Conservation (phyloP, 768 basidiomycete genomes). For the Polyporus arcularius region DNA sequence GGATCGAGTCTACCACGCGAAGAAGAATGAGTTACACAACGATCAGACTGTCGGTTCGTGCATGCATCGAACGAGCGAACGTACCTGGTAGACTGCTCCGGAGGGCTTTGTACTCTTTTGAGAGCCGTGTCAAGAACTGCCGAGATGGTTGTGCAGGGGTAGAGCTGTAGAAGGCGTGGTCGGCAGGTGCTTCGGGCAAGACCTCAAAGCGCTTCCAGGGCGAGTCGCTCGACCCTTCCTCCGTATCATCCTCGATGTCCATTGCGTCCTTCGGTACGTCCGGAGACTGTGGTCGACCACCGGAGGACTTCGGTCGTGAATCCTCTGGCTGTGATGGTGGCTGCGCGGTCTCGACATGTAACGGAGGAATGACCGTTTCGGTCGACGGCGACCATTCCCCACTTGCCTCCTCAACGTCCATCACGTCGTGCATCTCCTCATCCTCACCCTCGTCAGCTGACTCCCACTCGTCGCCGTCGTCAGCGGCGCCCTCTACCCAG, state of each 20-base stretch:
- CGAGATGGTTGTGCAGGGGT: slow-evolving; percentile 66
- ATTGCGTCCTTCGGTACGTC: slow-evolving; percentile 34
- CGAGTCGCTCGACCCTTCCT: slow-evolving; percentile 35
- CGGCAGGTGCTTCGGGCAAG: slow-evolving; percentile 69
- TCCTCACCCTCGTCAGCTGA: slow-evolving; percentile 31
- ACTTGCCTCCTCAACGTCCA: slow-evolving; percentile 37
- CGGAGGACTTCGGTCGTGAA: slow-evolving; percentile 3
- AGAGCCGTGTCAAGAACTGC: slow-evolving; percentile 71
- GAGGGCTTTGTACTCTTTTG: slow-evolving; percentile 82
- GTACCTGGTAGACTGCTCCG: slow-evolving; percentile 80
- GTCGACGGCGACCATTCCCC: slow-evolving; percentile 30
- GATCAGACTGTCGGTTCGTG: background rate
- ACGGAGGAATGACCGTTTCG: slow-evolving; percentile 14
- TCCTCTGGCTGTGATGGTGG: slow-evolving; percentile 5
- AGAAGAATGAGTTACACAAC: slow-evolving; percentile 3
- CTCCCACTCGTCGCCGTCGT: slow-evolving; percentile 35
- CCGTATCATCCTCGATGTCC: slow-evolving; percentile 24
- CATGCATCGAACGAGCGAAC: slow-evolving; percentile 14
- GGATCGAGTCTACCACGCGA: slow-evolving; percentile 66
- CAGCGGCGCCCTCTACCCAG: slow-evolving; percentile 30
- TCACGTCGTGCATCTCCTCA: slow-evolving; percentile 37
- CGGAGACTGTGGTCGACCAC: slow-evolving; percentile 17
- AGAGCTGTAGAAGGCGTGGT: slow-evolving; percentile 79
- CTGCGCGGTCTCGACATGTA: slow-evolving; percentile 6
- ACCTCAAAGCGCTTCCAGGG: slow-evolving; percentile 88